Evolutionary conservation across 2,329 filamentous ascomycete species (phyloP).

Genomic region (Blumeria hordei): DNA sequence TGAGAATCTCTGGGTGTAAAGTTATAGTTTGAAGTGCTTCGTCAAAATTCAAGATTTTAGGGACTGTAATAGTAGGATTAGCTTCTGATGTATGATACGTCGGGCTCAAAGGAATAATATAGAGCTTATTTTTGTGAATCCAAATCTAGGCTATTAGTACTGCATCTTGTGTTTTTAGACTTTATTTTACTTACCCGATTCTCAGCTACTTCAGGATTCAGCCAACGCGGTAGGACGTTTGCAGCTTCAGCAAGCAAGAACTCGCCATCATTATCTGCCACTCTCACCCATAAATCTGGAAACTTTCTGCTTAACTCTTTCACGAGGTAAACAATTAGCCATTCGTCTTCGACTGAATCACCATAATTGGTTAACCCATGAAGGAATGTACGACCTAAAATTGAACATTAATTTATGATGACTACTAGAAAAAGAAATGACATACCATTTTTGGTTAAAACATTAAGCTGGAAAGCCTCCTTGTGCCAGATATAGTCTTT

Average conservation of each 20-base stretch:
- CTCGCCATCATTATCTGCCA: slow-evolving; percentile 77
- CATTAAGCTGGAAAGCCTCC: slow-evolving; percentile 42
- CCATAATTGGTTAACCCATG: slow-evolving; percentile 67
- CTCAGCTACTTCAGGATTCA: slow-evolving; percentile 72
- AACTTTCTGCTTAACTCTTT: slow-evolving; percentile 55
- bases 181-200: slow-evolving; percentile 30
- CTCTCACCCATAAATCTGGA: slow-evolving; percentile 53
- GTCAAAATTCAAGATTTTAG: slow-evolving; percentile 29
- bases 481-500: slow-evolving; percentile 90
- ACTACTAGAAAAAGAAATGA: background rate
- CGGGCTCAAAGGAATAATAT: slow-evolving; percentile 38
- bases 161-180: background rate
- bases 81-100: slow-evolving; percentile 15
- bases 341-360: slow-evolving; percentile 91
- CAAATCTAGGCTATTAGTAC: slow-evolving; percentile 32
- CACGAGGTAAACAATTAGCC: slow-evolving; percentile 80
- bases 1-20: slow-evolving; percentile 28
- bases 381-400: slow-evolving; percentile 32
- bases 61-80: slow-evolving; percentile 16
- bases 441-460: slow-evolving; percentile 32
- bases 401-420: slow-evolving; percentile 2
- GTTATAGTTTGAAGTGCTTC: slow-evolving; percentile 40
- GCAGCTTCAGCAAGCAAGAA: slow-evolving; percentile 90
- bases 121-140: slow-evolving; percentile 56
- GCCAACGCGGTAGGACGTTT: slow-evolving; percentile 64